phyloP scores from a whole-genome alignment of 257 asterid species.

The Solanum infundibuliforme region DNA sequence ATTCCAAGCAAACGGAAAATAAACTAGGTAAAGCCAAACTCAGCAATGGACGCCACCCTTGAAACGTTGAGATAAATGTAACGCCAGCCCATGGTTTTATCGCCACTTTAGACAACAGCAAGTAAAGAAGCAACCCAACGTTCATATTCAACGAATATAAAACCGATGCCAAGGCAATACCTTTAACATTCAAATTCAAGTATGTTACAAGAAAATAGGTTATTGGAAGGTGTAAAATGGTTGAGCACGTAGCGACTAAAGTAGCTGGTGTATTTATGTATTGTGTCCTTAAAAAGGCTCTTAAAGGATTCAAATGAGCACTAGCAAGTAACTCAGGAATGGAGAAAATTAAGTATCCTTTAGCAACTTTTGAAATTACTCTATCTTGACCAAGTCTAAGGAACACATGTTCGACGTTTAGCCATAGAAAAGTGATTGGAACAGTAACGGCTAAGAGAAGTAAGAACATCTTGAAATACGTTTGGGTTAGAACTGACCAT shows the following conservation, averaged over 20 bases:
- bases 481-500: conserved; percentile 46
- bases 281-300: conserved; percentile 58
- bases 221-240: conserved; percentile 46
- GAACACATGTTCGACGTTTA: conserved; percentile 45
- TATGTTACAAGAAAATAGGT: conserved; percentile 50
- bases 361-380: conserved; percentile 42
- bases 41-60: conserved; percentile 56
- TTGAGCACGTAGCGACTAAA: conserved; percentile 43
- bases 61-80: conserved; percentile 22
- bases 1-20: conserved; percentile 57
- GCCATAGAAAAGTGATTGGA: conserved; percentile 58
- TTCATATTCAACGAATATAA: conserved; percentile 53
- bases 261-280: conserved; percentile 55
- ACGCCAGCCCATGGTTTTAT: conserved; percentile 68
- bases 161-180: conserved; percentile 56
- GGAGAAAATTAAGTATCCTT: conserved; percentile 41
- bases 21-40: conserved; percentile 54
- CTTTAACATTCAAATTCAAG: conserved; percentile 40
- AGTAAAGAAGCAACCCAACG: conserved; percentile 36
- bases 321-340: conserved; percentile 50
- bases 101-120: conserved; percentile 36
- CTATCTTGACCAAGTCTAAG: conserved; percentile 51
- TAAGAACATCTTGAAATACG: conserved; percentile 49
- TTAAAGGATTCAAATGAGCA: conserved; percentile 49
- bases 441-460: conserved; percentile 50